A percentile compares a stretch with the other conserved stretches of the same genome.
Evolutionary conservation across 371 early-diverging fungal species (phyloP).

Genomic region (Dipsacomyces acuminosporus): DNA sequence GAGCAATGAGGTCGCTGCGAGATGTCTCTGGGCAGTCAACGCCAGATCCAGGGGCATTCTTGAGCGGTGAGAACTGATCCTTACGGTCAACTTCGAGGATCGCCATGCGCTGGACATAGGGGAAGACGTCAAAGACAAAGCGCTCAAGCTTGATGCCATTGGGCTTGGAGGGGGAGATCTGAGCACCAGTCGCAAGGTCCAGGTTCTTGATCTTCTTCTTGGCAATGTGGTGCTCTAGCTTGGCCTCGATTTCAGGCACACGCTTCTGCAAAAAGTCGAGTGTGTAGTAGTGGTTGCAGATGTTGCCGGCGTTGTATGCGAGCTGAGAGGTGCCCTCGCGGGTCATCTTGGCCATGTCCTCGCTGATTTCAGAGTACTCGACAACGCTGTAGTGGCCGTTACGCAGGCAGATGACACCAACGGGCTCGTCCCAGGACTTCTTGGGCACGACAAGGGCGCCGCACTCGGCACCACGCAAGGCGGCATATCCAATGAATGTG

Average conservation of each 20-base stretch:
- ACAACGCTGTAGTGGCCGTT: slow-evolving; percentile 81
- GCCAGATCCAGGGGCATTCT: slow-evolving; percentile 90
- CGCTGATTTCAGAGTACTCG: slow-evolving; percentile 92
- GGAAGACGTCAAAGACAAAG: slow-evolving; percentile 96
- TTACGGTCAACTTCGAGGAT: slow-evolving; percentile 87
- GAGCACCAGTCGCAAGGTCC: slow-evolving; percentile 71
- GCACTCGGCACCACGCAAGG: slow-evolving; percentile 79
- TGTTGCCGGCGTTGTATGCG: slow-evolving; percentile 88
- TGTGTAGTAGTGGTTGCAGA: slow-evolving; percentile 97
- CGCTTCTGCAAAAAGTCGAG: slow-evolving; percentile 76
- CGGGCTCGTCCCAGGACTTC: slow-evolving; percentile 76
- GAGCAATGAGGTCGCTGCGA: slow-evolving; percentile 78
- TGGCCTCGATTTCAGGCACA: slow-evolving; percentile 71
- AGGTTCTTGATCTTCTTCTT: slow-evolving; percentile 94
- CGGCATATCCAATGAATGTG: slow-evolving; percentile 83
- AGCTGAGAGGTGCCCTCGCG: slow-evolving; percentile 61
- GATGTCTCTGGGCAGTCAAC: slow-evolving; percentile 92
- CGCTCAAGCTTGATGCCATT: slow-evolving; percentile 97
- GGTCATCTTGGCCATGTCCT: slow-evolving; percentile 63
- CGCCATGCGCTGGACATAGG: slow-evolving; percentile 77
- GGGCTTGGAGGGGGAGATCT: slow-evolving; percentile 66
- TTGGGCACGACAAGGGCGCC: slow-evolving; percentile 93
- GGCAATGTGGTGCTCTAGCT: slow-evolving; percentile 92
- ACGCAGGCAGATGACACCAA: slow-evolving; percentile 90
- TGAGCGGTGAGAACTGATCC: slow-evolving; percentile 96